Evolutionary conservation across 306 rosid genomes (phyloP).

Genomic region (Lablab purpureus): DNA sequence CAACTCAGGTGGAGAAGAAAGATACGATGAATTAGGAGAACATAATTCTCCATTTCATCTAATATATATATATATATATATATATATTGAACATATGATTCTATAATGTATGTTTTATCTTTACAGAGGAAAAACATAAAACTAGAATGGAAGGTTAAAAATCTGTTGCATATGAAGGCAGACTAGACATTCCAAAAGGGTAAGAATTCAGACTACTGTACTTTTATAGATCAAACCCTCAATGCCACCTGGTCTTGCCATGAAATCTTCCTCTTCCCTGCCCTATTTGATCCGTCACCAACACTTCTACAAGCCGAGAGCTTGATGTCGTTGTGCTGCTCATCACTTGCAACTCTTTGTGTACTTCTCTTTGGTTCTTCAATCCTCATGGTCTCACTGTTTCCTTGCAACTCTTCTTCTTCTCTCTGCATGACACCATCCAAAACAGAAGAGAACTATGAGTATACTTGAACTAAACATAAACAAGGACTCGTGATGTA

Average conservation of each 20-base stretch:
- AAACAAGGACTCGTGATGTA: constrained; percentile 23
- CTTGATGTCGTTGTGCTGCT: constrained; percentile 75
- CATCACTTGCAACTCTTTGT: constrained; percentile 62
- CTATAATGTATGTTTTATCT: constrained; percentile 52
- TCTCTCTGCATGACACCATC: constrained; percentile 62
- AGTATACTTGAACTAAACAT: constrained; percentile 28
- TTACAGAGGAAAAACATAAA: constrained; percentile 58
- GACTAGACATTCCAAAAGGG: constrained; percentile 44
- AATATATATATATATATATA: constrained; percentile 38
- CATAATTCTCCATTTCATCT: constrained; percentile 57
- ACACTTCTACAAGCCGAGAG: constrained; percentile 71
- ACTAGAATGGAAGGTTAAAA: constrained; percentile 43
- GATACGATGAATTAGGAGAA: constrained; percentile 49
- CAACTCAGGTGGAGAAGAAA: neutral
- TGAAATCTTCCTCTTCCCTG: constrained; percentile 93
- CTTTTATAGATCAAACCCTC: constrained; percentile 71
- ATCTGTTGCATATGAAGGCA: constrained; percentile 45
- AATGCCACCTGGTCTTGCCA: constrained; percentile 98
- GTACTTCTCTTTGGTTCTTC: constrained; percentile 79
- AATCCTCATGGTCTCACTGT: constrained; percentile 53
- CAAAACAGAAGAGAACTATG: constrained; percentile 16
- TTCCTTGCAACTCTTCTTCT: constrained; percentile 81
- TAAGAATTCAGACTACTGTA: constrained; percentile 37
- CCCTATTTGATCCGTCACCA: constrained; percentile 75
- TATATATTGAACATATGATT: constrained; percentile 53